Percentiles rank a stretch among this genome's conserved stretches.
These are phyloP conservation scores for Esteya vermicola DNA, from an alignment of 2,329 filamentous ascomycete genomes.

Conservation along the genomic window DNA sequence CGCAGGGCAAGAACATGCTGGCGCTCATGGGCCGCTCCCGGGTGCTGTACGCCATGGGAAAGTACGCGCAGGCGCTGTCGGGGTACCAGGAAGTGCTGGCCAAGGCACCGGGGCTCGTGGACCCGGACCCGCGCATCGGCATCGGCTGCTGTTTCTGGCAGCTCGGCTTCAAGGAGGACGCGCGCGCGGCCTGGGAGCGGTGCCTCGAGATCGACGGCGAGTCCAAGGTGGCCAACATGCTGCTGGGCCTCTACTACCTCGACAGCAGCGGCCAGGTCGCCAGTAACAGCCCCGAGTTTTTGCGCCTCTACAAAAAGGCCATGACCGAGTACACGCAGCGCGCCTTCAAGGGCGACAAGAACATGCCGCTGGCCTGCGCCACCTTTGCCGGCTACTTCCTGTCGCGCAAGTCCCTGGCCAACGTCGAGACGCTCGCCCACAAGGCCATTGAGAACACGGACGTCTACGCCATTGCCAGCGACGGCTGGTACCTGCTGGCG, in stretches of 20 bases:
- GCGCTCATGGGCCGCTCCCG: conserved; percentile 82
- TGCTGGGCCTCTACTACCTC: conserved; percentile 82
- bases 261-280: conserved; percentile 72
- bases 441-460: conserved; percentile 94
- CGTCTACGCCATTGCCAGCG: conserved; percentile 89
- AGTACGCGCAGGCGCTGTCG: conserved; percentile 69
- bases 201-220: conserved; percentile 66
- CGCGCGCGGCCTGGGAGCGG: conserved; percentile 80
- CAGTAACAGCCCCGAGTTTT: conserved; percentile 73
- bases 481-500: conserved; percentile 92
- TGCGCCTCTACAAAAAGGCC: conserved; percentile 74
- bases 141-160: conserved; percentile 98
- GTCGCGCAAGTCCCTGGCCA: conserved; percentile 62
- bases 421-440: conserved; percentile 74
- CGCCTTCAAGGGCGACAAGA: conserved; percentile 86
- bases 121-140: conserved; percentile 90
- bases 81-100: conserved; percentile 77
- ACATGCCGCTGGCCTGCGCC: conserved; percentile 76
- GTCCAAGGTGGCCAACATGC: conserved; percentile 79
- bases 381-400: conserved; percentile 87
- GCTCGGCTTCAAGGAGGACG: conserved; percentile 84
- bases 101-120: conserved; percentile 74
- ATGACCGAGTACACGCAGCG: conserved; percentile 92
- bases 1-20: conserved; percentile 78
- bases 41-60: conserved; percentile 72